Conservation (phyloP, 768 basidiomycete genomes). For the Calocera viscosa region DNA sequence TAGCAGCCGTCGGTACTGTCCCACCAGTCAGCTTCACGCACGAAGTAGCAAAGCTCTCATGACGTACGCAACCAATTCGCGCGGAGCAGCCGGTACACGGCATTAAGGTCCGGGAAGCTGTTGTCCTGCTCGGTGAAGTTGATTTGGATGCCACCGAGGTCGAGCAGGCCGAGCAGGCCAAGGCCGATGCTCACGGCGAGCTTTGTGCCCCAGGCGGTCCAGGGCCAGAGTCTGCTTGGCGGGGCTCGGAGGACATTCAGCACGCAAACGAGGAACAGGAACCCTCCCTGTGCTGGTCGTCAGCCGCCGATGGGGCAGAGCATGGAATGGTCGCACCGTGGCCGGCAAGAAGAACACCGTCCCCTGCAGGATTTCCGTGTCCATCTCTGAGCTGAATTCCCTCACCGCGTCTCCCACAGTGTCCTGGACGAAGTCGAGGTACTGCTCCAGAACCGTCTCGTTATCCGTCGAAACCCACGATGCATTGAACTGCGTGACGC, state of each 20-base stretch:
- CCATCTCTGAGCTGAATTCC: background rate
- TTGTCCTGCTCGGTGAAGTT: background rate
- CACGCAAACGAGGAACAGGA: background rate
- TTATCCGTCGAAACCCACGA: background rate
- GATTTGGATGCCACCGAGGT: background rate
- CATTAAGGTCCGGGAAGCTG: background rate
- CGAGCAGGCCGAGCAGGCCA: background rate
- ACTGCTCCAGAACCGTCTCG: background rate
- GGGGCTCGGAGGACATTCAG: background rate
- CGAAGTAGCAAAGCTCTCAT: no score
- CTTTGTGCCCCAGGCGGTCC: background rate
- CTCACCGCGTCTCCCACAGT: background rate
- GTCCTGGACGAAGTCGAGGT: background rate
- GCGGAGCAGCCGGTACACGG: background rate
- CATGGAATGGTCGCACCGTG: background rate
- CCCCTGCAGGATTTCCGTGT: background rate
- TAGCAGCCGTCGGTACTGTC: background rate
- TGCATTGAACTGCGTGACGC: background rate
- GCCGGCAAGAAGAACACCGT: background rate
- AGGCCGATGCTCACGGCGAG: background rate
- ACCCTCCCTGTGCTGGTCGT: background rate
- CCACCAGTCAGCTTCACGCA: background rate
- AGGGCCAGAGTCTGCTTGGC: background rate
- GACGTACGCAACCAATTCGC: background rate
- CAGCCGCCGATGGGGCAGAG: background rate